These are phyloP conservation scores for Cynara cardunculus DNA, from an alignment of 129 eudicot genomes.

Conservation along the genomic window DNA sequence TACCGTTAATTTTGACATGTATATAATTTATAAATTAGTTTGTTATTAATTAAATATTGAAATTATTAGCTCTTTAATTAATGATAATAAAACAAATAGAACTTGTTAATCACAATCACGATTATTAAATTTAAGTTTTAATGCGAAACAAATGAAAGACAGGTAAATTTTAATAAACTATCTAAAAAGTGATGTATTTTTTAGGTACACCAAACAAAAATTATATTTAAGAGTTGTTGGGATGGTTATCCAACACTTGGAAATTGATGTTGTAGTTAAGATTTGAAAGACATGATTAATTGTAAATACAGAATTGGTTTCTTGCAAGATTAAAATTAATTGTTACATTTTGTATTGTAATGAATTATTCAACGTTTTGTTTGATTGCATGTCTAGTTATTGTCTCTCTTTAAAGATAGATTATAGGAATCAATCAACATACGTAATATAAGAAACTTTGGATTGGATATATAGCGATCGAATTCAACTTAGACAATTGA, in stretches of 20 bases:
- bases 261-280: no score
- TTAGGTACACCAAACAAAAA: background rate
- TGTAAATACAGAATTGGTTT: background rate
- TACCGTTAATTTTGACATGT: background rate
- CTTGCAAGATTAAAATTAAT: background rate
- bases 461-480: background rate
- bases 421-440: background rate
- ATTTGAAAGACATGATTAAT: no score
- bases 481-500: background rate
- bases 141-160: background rate
- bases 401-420: background rate
- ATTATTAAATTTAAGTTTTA: background rate
- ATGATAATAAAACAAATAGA: background rate
- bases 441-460: background rate
- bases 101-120: background rate
- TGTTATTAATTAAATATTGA: no score
- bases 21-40: background rate
- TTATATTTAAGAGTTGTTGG: background rate
- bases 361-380: background rate
- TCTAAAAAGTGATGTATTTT: background rate
- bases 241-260: background rate
- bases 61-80: background rate
- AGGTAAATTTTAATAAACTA: no score
- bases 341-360: background rate
- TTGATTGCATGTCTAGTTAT: background rate